Evolutionary conservation across 176 grass and related monocot genomes (phyloP), one percentile per base, ranked within the genome.

Genomic region (Juncus inflexus): DNA sequence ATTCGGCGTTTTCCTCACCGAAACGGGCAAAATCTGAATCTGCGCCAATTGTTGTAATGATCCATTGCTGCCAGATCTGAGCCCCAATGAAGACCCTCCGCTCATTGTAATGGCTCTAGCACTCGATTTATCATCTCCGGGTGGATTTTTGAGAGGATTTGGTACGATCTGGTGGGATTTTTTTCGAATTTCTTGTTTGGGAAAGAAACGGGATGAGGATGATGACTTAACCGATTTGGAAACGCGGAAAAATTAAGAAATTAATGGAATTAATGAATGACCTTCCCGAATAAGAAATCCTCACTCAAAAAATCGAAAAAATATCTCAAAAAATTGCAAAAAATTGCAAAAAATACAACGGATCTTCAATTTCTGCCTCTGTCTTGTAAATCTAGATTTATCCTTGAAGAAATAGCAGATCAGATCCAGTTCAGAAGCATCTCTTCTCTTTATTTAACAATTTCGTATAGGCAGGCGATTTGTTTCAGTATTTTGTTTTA

Each of bases 41-140:
- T 71, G 68, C 54, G 68, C 52, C 6, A 71, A 11, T 70, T 85
- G 84, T 74, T 70, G 91, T 87, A 91, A 63, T 69, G 92, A 96
- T 72, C 87, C 92, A 81, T 91, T 85, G 83, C 87, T 96, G 76
- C 76, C 84, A 14, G 87, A 72, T 80, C 92, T 86, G 65, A 96
- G 66, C 47, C 92, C 92, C 79, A 96, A 81, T 81, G 92, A 86
- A 77, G 70, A 74, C 56, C 36, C 84, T 64, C 83, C 73, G 72
- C 52, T 90, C 87, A 90, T 90, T 63, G 40, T 36, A 9, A 60
- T 71, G 54, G 52, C 12, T 57, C 42, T 35, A 52, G 3, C 16
- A 58, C 5, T 55, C 68, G 68, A 60, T 71, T 55, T 71, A 11
- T 71, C 68, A 71, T 71, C 54, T 71, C 66, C 53, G 58, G 52